Base-by-base conservation (phyloP, 352 stramenopile species). In the Phytopythium kandeliae region DNA sequence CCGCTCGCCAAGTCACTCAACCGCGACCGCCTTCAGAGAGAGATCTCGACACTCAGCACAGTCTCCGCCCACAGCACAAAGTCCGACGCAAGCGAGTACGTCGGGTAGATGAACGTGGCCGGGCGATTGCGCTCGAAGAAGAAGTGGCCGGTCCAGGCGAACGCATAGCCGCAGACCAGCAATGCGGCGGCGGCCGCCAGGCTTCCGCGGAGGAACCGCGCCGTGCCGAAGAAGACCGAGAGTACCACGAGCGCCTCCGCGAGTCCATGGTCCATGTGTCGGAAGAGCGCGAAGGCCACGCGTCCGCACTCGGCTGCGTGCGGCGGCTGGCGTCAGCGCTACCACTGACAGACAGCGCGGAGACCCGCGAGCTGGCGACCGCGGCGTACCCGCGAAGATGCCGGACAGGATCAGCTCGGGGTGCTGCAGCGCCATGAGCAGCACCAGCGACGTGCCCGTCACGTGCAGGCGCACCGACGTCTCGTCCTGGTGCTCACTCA, bases 91-190 rank as follows among this genome's bases (percentile, higher is more conserved):
- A 89, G 65, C 51, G 65, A 80, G 51, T 74, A 86, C 35, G 72
- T 76, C 48, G 78, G 78, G 68, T 89, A 85, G 43, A 82, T 73
- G 48, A 89, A 85, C 19, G 78, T 86, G 26, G 75, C 75, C 0
- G 75, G 75, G 6, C 60, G 55, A 55, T 89, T 89, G 25, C 58
- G 46, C 48, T 89, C 78, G 44, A 73, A 84, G 51, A 78, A 74
- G 25, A 87, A 85, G 43, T 89, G 78, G 25, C 78, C 78, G 17
- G 61, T 59, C 75, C 74, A 86, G 30, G 78, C 74, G 41, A 82
- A 89, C n/a, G 53, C 51, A 41, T 86, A 89, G 36, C 71, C 73
- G 38, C 69, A 56, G 43, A 75, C 17, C 3, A 71, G 38, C 26
- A 62, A 48, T 13, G 50, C 24, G 17, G 66, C 15, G 13, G 60